phyloP scores from a whole-genome alignment of 2,329 filamentous ascomycete species.

The Xylaria multiplex region DNA sequence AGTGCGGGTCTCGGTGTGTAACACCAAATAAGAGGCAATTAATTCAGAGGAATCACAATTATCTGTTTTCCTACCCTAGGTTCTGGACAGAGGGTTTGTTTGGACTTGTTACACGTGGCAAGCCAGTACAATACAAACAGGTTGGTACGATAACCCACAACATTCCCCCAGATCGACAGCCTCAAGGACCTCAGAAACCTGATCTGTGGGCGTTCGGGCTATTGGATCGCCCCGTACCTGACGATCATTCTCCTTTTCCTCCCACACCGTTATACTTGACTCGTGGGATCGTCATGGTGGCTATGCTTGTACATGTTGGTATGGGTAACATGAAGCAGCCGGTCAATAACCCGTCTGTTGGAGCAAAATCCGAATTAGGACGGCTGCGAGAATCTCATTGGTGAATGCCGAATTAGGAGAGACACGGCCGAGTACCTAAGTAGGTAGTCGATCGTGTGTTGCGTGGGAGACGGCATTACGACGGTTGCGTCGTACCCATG shows the following conservation, averaged over 20 bases:
- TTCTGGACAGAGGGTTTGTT: background rate
- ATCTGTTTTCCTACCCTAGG: background rate
- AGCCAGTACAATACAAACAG: conserved; percentile 1
- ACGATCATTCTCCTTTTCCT: conserved; percentile 26
- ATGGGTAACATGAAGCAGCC: conserved; percentile 10
- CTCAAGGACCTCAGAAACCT: conserved; percentile 2
- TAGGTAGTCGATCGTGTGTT: background rate
- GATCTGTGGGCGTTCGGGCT: conserved; percentile 14
- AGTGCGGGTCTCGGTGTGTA: background rate
- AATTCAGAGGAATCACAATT: background rate
- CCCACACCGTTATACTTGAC: conserved; percentile 4
- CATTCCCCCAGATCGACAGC: conserved; percentile 19
- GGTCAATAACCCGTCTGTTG: conserved; percentile 20
- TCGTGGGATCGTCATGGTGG: conserved; percentile 29
- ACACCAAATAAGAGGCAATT: background rate
- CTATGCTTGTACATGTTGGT: conserved; percentile 12
- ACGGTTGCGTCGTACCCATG: background rate
- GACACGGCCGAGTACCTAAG: background rate
- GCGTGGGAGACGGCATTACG: background rate
- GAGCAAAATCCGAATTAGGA: conserved; percentile 35
- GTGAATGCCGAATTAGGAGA: conserved; percentile 23
- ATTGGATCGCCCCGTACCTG: conserved; percentile 30
- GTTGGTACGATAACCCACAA: background rate
- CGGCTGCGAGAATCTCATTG: conserved; percentile 34
- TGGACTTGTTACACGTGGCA: background rate